These are phyloP conservation scores for Plasmodium inui DNA, from an alignment of 169 alveolate genomes.

Conservation along the genomic window DNA sequence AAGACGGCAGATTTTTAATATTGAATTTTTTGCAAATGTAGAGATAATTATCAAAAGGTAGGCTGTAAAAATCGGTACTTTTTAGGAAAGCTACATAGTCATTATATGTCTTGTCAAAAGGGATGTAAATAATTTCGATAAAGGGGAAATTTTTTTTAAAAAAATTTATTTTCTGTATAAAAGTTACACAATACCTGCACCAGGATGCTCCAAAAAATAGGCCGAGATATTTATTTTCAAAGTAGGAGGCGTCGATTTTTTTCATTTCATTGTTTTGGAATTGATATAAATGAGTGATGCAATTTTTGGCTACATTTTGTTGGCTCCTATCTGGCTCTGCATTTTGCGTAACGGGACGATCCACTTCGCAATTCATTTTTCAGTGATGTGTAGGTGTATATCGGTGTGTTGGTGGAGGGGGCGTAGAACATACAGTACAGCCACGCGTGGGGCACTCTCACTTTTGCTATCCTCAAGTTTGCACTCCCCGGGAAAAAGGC, in stretches of 20 bases:
- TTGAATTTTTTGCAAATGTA: constrained; percentile 49
- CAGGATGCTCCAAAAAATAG: constrained; percentile 74
- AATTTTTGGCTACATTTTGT: constrained; percentile 15
- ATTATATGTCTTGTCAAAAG: constrained; percentile 68
- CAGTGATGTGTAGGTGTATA: background rate
- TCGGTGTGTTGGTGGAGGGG: background rate
- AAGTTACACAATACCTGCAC: constrained; percentile 67
- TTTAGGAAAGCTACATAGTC: constrained; percentile 47
- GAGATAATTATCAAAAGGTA: constrained; percentile 69
- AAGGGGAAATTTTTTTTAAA: constrained; percentile 55
- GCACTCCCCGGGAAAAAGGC: background rate
- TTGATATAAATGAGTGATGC: constrained; percentile 16
- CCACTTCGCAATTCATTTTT: constrained; percentile 48
- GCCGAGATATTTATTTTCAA: constrained; percentile 57
- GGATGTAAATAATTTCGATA: constrained; percentile 63
- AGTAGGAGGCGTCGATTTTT: constrained; percentile 47
- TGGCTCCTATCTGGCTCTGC: background rate
- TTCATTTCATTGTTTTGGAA: constrained; percentile 45
- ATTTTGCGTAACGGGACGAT: background rate
- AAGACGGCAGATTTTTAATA: constrained; percentile 43
- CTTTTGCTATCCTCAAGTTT: background rate
- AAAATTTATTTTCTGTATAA: constrained; percentile 25
- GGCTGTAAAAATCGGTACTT: constrained; percentile 30
- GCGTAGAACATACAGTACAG: too few species aligned
- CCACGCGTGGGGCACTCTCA: background rate